Percentiles rank a stretch among this genome's conserved stretches.
These are phyloP conservation scores for Teunomyces pallodes DNA, from an alignment of 805 yeast species.

Conservation along the genomic window DNA sequence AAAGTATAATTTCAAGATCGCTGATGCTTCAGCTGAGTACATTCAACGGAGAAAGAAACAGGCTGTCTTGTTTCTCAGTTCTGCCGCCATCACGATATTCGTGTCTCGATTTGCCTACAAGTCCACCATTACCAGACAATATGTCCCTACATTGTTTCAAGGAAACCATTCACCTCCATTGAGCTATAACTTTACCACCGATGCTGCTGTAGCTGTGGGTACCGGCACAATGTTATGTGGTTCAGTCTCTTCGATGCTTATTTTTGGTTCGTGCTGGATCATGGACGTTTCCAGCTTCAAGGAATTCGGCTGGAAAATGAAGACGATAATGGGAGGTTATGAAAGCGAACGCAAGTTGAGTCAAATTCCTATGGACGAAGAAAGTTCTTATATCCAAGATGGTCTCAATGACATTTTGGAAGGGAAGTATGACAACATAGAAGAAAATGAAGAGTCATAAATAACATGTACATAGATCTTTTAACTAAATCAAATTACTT, in stretches of 20 bases:
- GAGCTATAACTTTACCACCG: constrained; percentile 69
- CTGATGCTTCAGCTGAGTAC: constrained; percentile 46
- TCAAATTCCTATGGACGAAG: constrained; percentile 54
- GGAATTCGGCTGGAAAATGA: constrained; percentile 73
- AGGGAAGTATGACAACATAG: constrained; percentile 39
- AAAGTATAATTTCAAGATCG: constrained; percentile 21
- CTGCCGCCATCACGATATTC: constrained; percentile 68
- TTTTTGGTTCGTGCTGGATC: constrained; percentile 78
- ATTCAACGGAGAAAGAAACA: constrained; percentile 65
- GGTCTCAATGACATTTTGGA: constrained; percentile 50
- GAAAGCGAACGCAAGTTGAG: constrained; percentile 48
- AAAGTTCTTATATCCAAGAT: constrained; percentile 55
- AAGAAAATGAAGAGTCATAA: neutral
- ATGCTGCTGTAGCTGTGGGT: constrained; percentile 81
- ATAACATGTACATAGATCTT: neutral
- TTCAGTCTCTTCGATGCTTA: constrained; percentile 66
- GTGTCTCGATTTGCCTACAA: constrained; percentile 74
- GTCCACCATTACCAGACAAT: constrained; percentile 71
- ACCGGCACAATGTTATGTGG: constrained; percentile 77
- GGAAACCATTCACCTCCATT: constrained; percentile 85
- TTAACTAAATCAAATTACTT: too few species aligned
- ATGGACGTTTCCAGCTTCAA: constrained; percentile 64
- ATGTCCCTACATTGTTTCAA: constrained; percentile 72
- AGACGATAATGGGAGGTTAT: constrained; percentile 64
- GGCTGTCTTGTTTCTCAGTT: constrained; percentile 67